phyloP scores from a whole-genome alignment of 2,329 filamentous ascomycete genomes.

The Lojkania enalia region DNA sequence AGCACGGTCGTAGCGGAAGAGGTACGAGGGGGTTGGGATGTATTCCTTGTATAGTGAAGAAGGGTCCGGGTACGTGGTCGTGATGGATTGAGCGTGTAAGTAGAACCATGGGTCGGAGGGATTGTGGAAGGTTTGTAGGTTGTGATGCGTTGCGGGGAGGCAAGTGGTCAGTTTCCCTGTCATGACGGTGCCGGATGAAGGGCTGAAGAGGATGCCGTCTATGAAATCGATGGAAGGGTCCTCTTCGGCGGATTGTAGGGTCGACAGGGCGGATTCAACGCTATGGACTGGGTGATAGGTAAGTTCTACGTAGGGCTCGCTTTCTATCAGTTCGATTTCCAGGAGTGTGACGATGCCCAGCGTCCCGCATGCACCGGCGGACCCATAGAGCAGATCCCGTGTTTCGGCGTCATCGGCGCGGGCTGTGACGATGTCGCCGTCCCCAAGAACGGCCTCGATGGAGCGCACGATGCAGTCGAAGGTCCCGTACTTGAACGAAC shows the following conservation, averaged over 20 bases:
- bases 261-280: constrained; percentile 54
- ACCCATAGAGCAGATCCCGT: constrained; percentile 61
- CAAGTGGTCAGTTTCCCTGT: constrained; percentile 63
- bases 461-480: constrained; percentile 66
- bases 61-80: constrained; percentile 14
- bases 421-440: constrained; percentile 58
- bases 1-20: constrained; percentile 66
- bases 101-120: constrained; percentile 74
- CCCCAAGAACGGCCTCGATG: constrained; percentile 65
- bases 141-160: no score
- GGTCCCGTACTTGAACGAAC: constrained; percentile 66
- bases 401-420: constrained; percentile 49
- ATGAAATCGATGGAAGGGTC: constrained; percentile 63
- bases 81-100: constrained; percentile 59
- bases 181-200: constrained; percentile 61
- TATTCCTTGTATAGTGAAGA: constrained; percentile 38
- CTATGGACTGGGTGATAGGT: constrained; percentile 61
- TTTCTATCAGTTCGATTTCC: constrained; percentile 60
- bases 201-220: constrained; percentile 68
- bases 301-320: constrained; percentile 61
- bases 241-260: constrained; percentile 52
- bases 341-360: constrained; percentile 64
- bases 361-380: constrained; percentile 63
- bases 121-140: constrained; percentile 56
- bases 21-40: constrained; percentile 56